Base-by-base conservation (phyloP, 495 filamentous ascomycete genomes). In the Podospora fimiseda region DNA sequence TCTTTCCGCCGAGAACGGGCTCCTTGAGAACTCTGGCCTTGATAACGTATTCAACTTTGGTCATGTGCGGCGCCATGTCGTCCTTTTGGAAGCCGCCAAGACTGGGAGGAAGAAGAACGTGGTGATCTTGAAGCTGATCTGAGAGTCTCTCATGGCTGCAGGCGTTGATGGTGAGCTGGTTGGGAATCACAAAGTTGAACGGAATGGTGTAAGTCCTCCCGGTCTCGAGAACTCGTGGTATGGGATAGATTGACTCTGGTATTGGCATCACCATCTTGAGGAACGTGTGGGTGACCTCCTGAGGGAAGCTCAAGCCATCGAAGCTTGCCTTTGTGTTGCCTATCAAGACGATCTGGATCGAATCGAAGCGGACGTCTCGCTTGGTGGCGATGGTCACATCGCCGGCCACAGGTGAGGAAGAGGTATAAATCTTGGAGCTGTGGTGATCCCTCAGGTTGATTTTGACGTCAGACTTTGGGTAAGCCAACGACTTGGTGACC, bases 151-250 rank as follows among this genome's bases (percentile, higher is more conserved):
- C 19, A 55, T 81, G 77, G 53, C 64, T 72, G 63, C 79, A 82
- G 14, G 74, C 70, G 39, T 71, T 69, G 8, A 78, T 74, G 22
- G 83, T 77, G 38, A 96, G 75, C 9, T 82, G 81, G 23, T 80
- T 76, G 1, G 94, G 93, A 11, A 97, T 80, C 36, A 89, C 85
- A 61, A 98, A 98, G 53, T 81, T 83, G 70, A 96, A 98, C 1
- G 89, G 87, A 48, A 95, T 83, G 13, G 67, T 81, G 65, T 91
- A 89, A 21, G 72, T 78, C 45, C 71, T 72, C 2, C 82, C 87
- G 2, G 80, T 74, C 64, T 88, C 80, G 11, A 90, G 67, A 18
- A 90, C 71, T 7, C 86, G 73, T 15, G 87, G 81, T 11, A 79
- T 74, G 0, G 91, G 91, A 57, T 91, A 88, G 2, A 74, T 69